A percentile compares a stretch with the other conserved stretches of the same genome.
Evolutionary conservation across 2,329 filamentous ascomycete species (phyloP).

Genomic region (Fusarium sp.): DNA sequence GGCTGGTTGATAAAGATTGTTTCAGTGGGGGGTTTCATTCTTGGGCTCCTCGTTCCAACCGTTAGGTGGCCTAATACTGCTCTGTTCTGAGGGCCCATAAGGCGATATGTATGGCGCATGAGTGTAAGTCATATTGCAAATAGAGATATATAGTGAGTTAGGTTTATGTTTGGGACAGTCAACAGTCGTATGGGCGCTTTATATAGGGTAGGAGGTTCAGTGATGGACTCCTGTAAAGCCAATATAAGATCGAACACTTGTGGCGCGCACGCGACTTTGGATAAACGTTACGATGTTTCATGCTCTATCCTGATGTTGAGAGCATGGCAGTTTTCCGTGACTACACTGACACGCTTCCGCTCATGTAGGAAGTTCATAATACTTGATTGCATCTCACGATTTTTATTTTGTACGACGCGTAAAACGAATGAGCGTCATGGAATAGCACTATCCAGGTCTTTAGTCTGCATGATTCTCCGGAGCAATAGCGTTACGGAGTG

Average conservation of each 20-base stretch:
- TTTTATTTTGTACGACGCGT: no score
- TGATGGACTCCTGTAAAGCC: not conserved
- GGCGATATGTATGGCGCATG: not conserved
- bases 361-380: no score
- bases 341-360: not conserved
- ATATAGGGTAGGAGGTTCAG: not conserved
- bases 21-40: not conserved
- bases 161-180: not conserved
- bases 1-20: no score
- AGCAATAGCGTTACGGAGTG: rapidly evolving
- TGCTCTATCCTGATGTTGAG: no score
- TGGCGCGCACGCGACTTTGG: rapidly evolving
- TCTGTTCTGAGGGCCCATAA: not conserved
- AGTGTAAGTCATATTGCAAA: not conserved
- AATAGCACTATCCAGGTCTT: no score
- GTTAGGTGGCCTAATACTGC: not conserved
- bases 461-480: no score
- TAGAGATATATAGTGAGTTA: not conserved
- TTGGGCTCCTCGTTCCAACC: no score
- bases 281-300: rapidly evolving
- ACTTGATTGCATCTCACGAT: not conserved
- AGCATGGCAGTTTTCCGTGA: rapidly evolving
- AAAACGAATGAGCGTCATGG: not conserved
- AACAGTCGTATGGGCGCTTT: not conserved
- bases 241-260: rapidly evolving